Percentiles rank a stretch among this genome's conserved stretches.
These are phyloP conservation scores for Ophiocordyceps camponoti-floridani DNA, from an alignment of 2,329 filamentous ascomycete genomes.

Conservation along the genomic window DNA sequence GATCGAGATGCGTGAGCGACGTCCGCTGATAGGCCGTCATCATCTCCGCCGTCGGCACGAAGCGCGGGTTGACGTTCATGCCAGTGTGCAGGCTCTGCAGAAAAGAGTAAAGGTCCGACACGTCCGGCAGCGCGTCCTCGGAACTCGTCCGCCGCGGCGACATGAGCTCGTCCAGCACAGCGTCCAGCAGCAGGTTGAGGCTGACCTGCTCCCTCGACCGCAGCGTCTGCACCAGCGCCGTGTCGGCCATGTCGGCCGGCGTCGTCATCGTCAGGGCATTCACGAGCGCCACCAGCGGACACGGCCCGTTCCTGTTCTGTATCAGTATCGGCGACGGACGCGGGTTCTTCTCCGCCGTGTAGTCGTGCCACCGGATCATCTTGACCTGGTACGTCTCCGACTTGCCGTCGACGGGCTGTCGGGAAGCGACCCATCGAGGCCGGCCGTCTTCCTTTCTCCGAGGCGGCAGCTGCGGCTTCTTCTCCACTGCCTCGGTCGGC, in stretches of 20 bases:
- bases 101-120: conserved; percentile 75
- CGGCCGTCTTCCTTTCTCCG: conserved; percentile 9
- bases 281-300: conserved; percentile 78
- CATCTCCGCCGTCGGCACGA: conserved; percentile 41
- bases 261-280: conserved; percentile 82
- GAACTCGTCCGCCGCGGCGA: conserved; percentile 48
- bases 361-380: conserved; percentile 71
- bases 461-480: conserved; percentile 20
- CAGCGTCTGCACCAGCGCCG: conserved; percentile 62
- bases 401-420: conserved; percentile 25
- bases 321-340: conserved; percentile 74
- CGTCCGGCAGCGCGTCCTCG: conserved; percentile 58
- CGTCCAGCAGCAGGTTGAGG: conserved; percentile 67
- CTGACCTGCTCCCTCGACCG: conserved; percentile 74
- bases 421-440: conserved; percentile 19
- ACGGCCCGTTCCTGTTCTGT: conserved; percentile 89
- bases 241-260: conserved; percentile 39
- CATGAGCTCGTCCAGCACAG: conserved; percentile 85
- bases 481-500: conserved; percentile 2
- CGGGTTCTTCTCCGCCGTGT: conserved; percentile 36
- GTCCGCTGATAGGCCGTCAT: conserved; percentile 29
- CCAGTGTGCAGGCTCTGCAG: conserved; percentile 79
- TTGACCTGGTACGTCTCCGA: conserved; percentile 84
- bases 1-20: conserved; percentile 33
- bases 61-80: conserved; percentile 94